Conservation (phyloP, 257 asterid species). For the Eustoma russellianum region DNA sequence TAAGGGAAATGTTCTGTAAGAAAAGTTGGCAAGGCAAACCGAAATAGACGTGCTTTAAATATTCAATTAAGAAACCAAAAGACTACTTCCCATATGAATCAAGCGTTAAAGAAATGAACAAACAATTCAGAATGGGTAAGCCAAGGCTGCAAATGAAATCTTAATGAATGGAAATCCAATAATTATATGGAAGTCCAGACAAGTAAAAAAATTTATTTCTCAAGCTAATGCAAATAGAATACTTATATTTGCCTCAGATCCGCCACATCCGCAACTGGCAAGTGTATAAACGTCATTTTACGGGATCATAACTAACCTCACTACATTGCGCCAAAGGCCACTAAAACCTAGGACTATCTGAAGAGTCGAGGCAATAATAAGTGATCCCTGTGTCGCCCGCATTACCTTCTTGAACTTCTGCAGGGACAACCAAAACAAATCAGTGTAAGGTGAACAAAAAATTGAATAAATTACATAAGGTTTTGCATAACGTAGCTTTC, state of each 20-base stretch:
- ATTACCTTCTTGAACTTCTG: slow-evolving; percentile 73
- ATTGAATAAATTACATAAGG: not conserved
- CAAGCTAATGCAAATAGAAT: not conserved
- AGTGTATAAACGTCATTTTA: not conserved
- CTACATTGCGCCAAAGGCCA: slow-evolving; percentile 81
- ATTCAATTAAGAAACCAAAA: too few relatives aligned
- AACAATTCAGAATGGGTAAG: not conserved
- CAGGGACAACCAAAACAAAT: not conserved
- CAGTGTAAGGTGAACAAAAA: too few relatives aligned
- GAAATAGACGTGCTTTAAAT: too few relatives aligned
- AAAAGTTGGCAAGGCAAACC: too few relatives aligned
- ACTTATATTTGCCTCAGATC: not conserved
- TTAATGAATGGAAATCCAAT: not conserved
- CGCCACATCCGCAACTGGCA: not conserved
- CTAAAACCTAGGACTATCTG: slow-evolving; percentile 83
- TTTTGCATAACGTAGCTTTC: not conserved
- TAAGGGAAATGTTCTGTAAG: too few relatives aligned
- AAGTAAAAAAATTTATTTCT: not conserved
- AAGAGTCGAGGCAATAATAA: slow-evolving; percentile 70
- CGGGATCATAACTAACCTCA: slow-evolving; percentile 31
- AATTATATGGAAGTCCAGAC: not conserved
- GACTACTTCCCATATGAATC: not conserved
- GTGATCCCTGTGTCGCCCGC: slow-evolving; percentile 90
- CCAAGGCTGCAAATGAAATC: too few relatives aligned
- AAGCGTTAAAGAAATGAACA: not conserved